Evolutionary conservation across 495 filamentous ascomycete species (phyloP), one percentile per base, ranked within the genome.

Genomic region (Penicillium bialowiezense): DNA sequence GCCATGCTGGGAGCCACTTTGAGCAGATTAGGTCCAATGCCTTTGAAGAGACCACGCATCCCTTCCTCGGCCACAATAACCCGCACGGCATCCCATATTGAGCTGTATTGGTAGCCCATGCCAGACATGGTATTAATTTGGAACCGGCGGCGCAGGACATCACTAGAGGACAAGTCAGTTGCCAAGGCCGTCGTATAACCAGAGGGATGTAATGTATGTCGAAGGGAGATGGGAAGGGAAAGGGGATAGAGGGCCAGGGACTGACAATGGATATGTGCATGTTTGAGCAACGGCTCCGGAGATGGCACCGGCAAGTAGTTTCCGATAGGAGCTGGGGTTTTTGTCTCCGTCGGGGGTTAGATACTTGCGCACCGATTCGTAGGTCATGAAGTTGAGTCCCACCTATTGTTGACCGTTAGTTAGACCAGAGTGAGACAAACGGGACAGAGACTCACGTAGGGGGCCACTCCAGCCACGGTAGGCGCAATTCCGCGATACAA

Each of bases 1-100:
- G 95, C 93, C 91, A 98, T 98, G 60, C 93, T 97, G 6, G 93
- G 93, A 5, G 93, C 93, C 13, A 98, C 93, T 68, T 98, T 98
- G 35, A 97, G 78, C 4, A 97, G 76, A 60, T 98, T 98, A 3
- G 93, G 95, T 15, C 91, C 80, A 54, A 97, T 87, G 13, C 91
- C 91, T 65, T 96, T 97, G 71, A 96, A 97, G 18, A 97, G 62
- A 21, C 91, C 91, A 21, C 72, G 71, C 24, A 84, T 33, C 2
- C 88, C 88, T 69, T 98, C 93, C 54, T 91, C 79, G 10, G 79
- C 67, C 44, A 96, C 63, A 57, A 97, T 98, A 18, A 88, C 78
- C 36, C 74, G 78, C 39, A 98, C 72, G 4, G 93, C 93, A 62
- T 97, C 90, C 56, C 81, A 78, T 33, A 98, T 86, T 14, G 83